phyloP scores from a whole-genome alignment of 306 rosid species.

The Rubus parviflorus region DNA sequence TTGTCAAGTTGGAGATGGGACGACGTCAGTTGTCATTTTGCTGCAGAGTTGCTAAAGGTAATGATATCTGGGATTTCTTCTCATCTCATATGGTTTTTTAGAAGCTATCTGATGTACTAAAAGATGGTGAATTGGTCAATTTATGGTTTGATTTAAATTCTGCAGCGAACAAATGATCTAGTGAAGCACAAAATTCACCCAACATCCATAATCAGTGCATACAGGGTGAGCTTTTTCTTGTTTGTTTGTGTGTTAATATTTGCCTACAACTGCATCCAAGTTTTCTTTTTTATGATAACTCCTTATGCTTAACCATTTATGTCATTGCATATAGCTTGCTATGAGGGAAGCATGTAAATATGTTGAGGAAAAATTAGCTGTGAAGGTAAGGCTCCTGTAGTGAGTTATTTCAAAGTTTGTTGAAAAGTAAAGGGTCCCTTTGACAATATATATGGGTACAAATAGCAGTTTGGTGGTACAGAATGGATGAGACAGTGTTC shows the following conservation, averaged over 20 bases:
- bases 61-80: background rate
- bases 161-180: slow-evolving; percentile 92
- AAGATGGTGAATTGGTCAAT: slow-evolving; percentile 8
- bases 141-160: background rate
- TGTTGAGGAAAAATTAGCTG: slow-evolving; percentile 75
- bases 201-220: slow-evolving; percentile 95
- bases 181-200: slow-evolving; percentile 97
- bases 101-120: slow-evolving; percentile 15
- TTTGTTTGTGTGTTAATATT: background rate
- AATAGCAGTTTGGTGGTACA: background rate
- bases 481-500: too few species aligned
- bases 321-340: slow-evolving; percentile 66
- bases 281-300: background rate
- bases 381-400: slow-evolving; percentile 52
- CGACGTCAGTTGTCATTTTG: slow-evolving; percentile 92
- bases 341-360: slow-evolving; percentile 98
- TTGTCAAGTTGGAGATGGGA: slow-evolving; percentile 99
- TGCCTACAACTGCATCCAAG: background rate
- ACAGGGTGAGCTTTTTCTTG: slow-evolving; percentile 51
- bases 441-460: background rate
- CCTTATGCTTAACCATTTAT: background rate
- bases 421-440: background rate
- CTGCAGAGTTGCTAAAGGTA: slow-evolving; percentile 93
- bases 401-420: slow-evolving; percentile 9
- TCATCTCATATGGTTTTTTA: background rate